These are phyloP conservation scores for Cyclostephanos invisitatus DNA, from an alignment of 108 stramenopile species.

Conservation along the genomic window DNA sequence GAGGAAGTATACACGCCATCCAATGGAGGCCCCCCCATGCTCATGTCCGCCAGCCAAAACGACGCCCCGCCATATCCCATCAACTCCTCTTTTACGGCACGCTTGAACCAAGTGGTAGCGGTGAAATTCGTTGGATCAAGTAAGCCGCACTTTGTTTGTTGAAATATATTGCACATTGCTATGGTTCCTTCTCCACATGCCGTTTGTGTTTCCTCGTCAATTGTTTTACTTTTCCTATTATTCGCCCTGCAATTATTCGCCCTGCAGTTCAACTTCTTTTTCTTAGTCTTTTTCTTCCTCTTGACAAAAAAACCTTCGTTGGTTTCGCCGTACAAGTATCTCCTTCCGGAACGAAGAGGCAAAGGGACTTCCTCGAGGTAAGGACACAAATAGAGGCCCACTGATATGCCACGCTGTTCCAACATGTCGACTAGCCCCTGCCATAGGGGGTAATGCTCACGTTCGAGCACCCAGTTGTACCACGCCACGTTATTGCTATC, in stretches of 20 bases:
- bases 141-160: slow-evolving; percentile 16
- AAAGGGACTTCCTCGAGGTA: slow-evolving; percentile 50
- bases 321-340: slow-evolving; percentile 49
- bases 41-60: slow-evolving; percentile 58
- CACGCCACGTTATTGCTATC: slow-evolving; percentile 31
- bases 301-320: slow-evolving; percentile 20
- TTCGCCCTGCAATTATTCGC: too few relatives aligned
- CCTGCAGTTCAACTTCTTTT: neutral
- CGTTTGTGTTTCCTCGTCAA: neutral
- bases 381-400: slow-evolving; percentile 54
- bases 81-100: slow-evolving; percentile 31
- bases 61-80: slow-evolving; percentile 39
- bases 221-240: neutral
- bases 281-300: slow-evolving; percentile 1
- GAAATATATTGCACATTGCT: neutral
- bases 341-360: slow-evolving; percentile 42
- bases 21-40: slow-evolving; percentile 46
- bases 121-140: slow-evolving; percentile 46
- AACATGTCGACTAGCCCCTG: slow-evolving; percentile 27
- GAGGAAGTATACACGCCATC: slow-evolving; percentile 18
- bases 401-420: slow-evolving; percentile 33
- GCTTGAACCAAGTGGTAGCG: slow-evolving; percentile 45
- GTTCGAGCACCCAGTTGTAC: slow-evolving; percentile 57
- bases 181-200: too few relatives aligned
- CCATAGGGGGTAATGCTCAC: slow-evolving; percentile 51